These are phyloP conservation scores for Selaginella tamariscina DNA, from an alignment of 75 land plant genomes.

Conservation along the genomic window DNA sequence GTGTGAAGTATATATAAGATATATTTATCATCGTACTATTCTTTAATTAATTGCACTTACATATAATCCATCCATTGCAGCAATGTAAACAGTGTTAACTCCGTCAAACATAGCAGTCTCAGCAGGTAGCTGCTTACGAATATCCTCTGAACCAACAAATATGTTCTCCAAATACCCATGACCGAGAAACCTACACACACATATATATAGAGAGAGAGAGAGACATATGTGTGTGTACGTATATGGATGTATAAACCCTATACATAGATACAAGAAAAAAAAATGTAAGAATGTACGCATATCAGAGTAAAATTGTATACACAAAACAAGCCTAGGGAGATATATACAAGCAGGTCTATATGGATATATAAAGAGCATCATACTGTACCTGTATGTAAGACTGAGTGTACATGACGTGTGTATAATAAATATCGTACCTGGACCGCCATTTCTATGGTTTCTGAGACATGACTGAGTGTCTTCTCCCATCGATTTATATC, in stretches of 20 bases:
- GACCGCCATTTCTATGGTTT: conserved; percentile 20
- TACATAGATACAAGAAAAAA: too few species aligned
- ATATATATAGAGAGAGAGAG: neutral
- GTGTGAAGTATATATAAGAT: too few species aligned
- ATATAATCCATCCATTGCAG: conserved; percentile 3
- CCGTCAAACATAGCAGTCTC: conserved; percentile 24
- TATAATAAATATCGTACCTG: conserved; percentile 16
- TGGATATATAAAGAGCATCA: too few species aligned
- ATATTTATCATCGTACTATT: too few species aligned
- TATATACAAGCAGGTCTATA: too few species aligned
- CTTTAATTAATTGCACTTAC: neutral
- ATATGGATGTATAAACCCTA: conserved; percentile 12
- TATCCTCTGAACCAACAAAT: conserved; percentile 28
- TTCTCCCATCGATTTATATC: conserved; percentile 26
- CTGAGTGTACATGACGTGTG: too few species aligned
- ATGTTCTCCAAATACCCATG: conserved; percentile 21
- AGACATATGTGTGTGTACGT: neutral
- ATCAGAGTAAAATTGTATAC: too few species aligned
- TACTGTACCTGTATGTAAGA: too few species aligned
- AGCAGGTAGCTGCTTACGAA: conserved; percentile 24
- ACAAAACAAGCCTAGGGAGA: too few species aligned
- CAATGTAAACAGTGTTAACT: conserved; percentile 18
- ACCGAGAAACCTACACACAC: conserved; percentile 16
- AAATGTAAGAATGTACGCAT: too few species aligned
- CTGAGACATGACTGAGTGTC: conserved; percentile 17